Evolutionary conservation across 2,329 filamentous ascomycete species (phyloP), one percentile per base, ranked within the genome.

Genomic region (Exserohilum rostratum): DNA sequence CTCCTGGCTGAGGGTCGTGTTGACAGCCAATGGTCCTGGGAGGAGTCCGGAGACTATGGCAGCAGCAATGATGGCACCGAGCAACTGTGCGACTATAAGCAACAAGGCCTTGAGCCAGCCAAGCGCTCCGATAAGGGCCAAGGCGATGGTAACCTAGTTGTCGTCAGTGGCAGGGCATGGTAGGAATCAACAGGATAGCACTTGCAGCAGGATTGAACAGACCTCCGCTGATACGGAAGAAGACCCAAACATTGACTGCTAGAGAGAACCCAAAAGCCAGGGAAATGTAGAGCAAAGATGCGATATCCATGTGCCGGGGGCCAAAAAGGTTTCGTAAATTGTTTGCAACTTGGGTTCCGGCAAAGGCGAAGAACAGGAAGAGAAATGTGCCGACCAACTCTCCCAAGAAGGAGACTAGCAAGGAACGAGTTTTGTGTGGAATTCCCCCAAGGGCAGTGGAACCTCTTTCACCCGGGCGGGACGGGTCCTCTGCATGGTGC

Each of bases 41-140:
- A 82, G 79, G 6, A 80, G 67, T 1, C 69, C 72, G 1, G 73
- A 75, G 5, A 81, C 78, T 2, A 82, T 57, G 6, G 67, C 80
- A 13, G 80, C 76, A 39, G 80, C 74, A 13, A 76, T 66, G 47
- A 82, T 79, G 37, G 70, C 76, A 33, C 75, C 80, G 13, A 79
- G 59, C 2, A 82, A 62, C 65, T 82, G 80, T 3, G 78, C 65
- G 55, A 80, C 53, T 50, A 80, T 75, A 56, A 81, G 71, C 25
- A 81, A 57, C 18, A 57, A 54, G 12, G 73, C 79, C 39, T 80
- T 76, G 33, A 74, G 25, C 78, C 78, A 81, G 27, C 69, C 68
- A n/a, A 82, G 64, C 6, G 78, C 79, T 46, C 80, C 80, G 46
- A 81, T 76, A 44, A 82, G 61, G 27, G 73, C 76, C 65, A 82